These are phyloP conservation scores for Globisporangium megalacanthum DNA, from an alignment of 352 stramenopile genomes.

Conservation along the genomic window DNA sequence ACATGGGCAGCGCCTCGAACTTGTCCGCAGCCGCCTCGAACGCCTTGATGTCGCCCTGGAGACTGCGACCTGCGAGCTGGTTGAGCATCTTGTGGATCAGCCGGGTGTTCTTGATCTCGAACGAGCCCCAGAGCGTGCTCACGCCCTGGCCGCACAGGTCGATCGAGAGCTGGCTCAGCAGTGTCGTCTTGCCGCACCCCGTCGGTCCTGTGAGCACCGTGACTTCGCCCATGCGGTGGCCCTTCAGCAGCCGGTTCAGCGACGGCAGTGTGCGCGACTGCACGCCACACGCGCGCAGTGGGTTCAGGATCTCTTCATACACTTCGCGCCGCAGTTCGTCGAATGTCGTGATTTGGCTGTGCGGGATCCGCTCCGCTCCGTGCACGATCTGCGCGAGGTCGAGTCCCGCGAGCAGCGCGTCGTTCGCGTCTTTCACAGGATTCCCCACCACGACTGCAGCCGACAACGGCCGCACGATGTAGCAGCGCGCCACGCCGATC, in stretches of 20 bases:
- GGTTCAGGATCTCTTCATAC: constrained; percentile 94
- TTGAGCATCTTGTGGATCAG: constrained; percentile 98
- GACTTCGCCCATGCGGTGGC: constrained; percentile 96
- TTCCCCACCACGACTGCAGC: constrained; percentile 68
- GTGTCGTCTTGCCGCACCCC: constrained; percentile 93
- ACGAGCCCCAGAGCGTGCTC: constrained; percentile 98
- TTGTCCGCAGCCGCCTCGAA: constrained; percentile 78
- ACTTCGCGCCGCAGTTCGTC: constrained; percentile 89
- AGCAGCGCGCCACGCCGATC: constrained; percentile 87
- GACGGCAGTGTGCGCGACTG: constrained; percentile 91
- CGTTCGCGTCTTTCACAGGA: constrained; percentile 92
- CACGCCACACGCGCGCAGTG: constrained; percentile 90
- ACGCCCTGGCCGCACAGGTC: constrained; percentile 93
- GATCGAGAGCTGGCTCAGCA: constrained; percentile 89
- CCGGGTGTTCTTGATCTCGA: constrained; percentile 99
- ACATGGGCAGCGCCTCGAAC: constrained; percentile 95
- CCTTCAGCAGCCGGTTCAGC: constrained; percentile 96
- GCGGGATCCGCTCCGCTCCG: constrained; percentile 76
- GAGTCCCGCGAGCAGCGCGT: constrained; percentile 89
- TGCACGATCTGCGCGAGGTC: constrained; percentile 87
- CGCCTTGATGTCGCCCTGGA: constrained; percentile 65
- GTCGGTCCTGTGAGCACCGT: constrained; percentile 98
- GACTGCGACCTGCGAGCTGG: constrained; percentile 82
- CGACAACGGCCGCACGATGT: constrained; percentile 83
- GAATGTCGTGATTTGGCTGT: constrained; percentile 94